phyloP scores from a whole-genome alignment of 176 grass and related monocot species.

The Lolium multiflorum region DNA sequence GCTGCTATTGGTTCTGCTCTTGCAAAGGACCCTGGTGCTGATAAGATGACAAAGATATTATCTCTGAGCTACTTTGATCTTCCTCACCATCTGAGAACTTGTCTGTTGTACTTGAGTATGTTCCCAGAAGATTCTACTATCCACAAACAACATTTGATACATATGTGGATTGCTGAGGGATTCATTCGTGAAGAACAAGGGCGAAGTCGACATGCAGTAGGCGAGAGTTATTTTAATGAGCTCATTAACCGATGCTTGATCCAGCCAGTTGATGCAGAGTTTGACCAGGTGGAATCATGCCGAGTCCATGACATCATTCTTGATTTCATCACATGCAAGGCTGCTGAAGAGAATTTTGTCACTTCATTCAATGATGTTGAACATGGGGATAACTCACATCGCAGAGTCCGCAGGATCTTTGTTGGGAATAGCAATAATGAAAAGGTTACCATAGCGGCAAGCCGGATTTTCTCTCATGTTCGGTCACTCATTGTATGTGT shows the following conservation, averaged over 20 bases:
- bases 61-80: constrained; percentile 5
- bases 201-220: not conserved
- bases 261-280: not conserved
- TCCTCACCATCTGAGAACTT: constrained; percentile 11
- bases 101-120: constrained; percentile 3
- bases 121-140: constrained; percentile 15
- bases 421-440: not conserved
- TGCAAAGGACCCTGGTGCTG: constrained; percentile 6
- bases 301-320: constrained; percentile 10
- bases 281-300: not conserved
- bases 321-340: constrained; percentile 15
- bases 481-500: constrained; percentile 1
- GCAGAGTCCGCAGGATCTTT: not conserved
- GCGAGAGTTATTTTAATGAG: constrained; percentile 12
- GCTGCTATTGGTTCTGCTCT: constrained; percentile 7
- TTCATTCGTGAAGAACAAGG: not conserved
- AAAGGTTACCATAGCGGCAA: not conserved
- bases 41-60: constrained; percentile 13
- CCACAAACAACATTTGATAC: constrained; percentile 2
- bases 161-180: not conserved
- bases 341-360: constrained; percentile 15
- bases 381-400: not conserved
- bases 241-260: constrained; percentile 17
- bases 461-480: not conserved
- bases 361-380: constrained; percentile 15